Percentiles rank a stretch among this genome's conserved stretches.
phyloP scores from a whole-genome alignment of 2,329 filamentous ascomycete genomes.

The Pyrenophora teres region DNA sequence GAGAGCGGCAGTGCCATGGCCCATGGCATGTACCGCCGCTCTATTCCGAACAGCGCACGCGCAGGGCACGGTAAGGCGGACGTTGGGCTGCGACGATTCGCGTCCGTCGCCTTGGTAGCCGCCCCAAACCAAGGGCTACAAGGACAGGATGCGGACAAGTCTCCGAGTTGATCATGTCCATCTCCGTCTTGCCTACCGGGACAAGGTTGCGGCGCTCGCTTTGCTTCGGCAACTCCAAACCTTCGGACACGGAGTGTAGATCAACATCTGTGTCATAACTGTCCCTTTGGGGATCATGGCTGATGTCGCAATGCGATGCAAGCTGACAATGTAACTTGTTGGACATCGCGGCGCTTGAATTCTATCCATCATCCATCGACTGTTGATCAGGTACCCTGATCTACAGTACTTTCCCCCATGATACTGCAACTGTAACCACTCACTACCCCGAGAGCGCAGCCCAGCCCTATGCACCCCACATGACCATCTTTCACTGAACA shows the following conservation, averaged over 20 bases:
- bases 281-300: too few relatives aligned
- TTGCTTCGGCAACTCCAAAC: conserved; percentile 4
- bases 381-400: too few relatives aligned
- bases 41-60: too few relatives aligned
- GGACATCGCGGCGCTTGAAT: background rate
- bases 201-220: conserved; percentile 6
- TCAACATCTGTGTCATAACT: too few relatives aligned
- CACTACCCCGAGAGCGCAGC: background rate
- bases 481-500: background rate
- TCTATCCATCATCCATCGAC: background rate
- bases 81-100: conserved; percentile 3
- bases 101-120: background rate
- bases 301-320: background rate
- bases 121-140: background rate
- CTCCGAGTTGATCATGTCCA: conserved; percentile 5
- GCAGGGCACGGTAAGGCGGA: conserved; percentile 1
- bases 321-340: background rate
- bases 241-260: background rate
- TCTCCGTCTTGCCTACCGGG: background rate
- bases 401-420: too few relatives aligned
- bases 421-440: too few relatives aligned
- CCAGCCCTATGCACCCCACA: background rate
- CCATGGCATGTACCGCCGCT: too few relatives aligned
- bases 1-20: too few relatives aligned
- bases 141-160: background rate